Conservation (phyloP, 2,329 filamentous ascomycete species). For the Epichloe brachyelytri region DNA sequence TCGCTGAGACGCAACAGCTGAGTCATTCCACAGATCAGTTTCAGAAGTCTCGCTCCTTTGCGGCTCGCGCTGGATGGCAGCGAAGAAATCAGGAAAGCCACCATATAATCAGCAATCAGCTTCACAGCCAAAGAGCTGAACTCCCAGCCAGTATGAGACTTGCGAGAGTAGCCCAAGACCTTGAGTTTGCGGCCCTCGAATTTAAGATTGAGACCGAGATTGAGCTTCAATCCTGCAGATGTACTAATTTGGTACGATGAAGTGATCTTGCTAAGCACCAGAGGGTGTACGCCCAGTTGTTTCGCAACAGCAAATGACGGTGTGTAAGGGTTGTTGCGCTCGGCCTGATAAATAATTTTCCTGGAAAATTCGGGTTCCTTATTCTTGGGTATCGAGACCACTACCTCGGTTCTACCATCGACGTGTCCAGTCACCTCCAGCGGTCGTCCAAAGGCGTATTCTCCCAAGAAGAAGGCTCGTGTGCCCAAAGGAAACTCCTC, state of each 20-base stretch:
- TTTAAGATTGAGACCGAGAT: slow-evolving; percentile 89
- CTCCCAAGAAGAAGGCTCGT: slow-evolving; percentile 84
- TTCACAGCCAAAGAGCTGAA: slow-evolving; percentile 77
- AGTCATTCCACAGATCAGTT: slow-evolving; percentile 70
- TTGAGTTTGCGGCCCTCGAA: slow-evolving; percentile 94
- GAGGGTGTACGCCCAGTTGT: slow-evolving; percentile 65
- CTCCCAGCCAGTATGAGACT: slow-evolving; percentile 81
- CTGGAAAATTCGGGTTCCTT: slow-evolving; percentile 74
- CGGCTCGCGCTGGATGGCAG: slow-evolving; percentile 72
- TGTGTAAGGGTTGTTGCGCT: slow-evolving; percentile 60
- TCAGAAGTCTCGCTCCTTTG: slow-evolving; percentile 74
- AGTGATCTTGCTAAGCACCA: slow-evolving; percentile 90
- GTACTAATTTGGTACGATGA: slow-evolving; percentile 77
- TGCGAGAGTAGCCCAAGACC: slow-evolving; percentile 88
- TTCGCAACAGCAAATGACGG: slow-evolving; percentile 84
- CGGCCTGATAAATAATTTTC: slow-evolving; percentile 56
- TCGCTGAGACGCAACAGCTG: slow-evolving; percentile 57
- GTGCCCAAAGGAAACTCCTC: slow-evolving; percentile 81
- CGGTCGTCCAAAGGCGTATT: slow-evolving; percentile 83
- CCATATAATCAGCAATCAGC: slow-evolving; percentile 80
- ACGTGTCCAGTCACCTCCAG: slow-evolving; percentile 68
- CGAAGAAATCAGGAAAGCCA: slow-evolving; percentile 88
- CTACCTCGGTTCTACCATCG: slow-evolving; percentile 63
- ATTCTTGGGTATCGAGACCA: slow-evolving; percentile 57
- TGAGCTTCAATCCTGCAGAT: slow-evolving; percentile 70